Base-by-base conservation (phyloP, 78 protist species). In the Cyanophora paradoxa region DNA sequence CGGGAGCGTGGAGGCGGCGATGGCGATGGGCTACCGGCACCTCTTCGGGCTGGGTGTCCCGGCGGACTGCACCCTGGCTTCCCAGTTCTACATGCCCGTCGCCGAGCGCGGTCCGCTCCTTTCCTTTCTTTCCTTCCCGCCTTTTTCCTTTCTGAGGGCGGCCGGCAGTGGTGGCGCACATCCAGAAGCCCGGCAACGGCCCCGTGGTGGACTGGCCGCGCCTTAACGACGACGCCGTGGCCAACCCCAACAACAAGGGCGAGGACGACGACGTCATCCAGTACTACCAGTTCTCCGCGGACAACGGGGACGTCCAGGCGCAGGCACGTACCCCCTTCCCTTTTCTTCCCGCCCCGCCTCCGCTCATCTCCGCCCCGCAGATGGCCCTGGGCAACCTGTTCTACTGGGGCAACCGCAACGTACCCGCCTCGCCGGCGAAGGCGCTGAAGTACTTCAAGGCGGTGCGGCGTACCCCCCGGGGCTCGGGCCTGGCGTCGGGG, bases 1-100 rank as follows among this genome's bases (percentile, higher is more conserved):
- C 2, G 88, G 85, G 5, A 63, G 77, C 50, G 66, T 61, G 1
- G 76, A 77, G 4, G 84, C 87, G 13, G 65, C 76, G 41, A 28
- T 81, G 5, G 72, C 85, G 1, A 65, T 88, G 42, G 88, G 83
- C 6, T 81, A 88, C 58, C 79, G 88, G 28, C 76, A 88, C 74
- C 58, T 64, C 56, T 40, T 77, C 64, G 92, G 92, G 8, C 37
- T 76, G 48, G 88, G 86, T 19, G 84, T 83, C 26, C 67, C 75
- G 8, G 77, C 81, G 74, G 48, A 46, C 17, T 88, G 92, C 59
- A 48, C 31, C 63, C 48, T 69, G 40, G 76, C 92, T 1, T 74
- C 76, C 14, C 30, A 41, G 50, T 77, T 76, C 69, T 87, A 87
- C 72, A 59, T 44, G 41, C 66, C 74, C 20, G 88, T 83, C 0